Base-by-base conservation (phyloP, 208 protist species). In the Leishmania mexicana region DNA sequence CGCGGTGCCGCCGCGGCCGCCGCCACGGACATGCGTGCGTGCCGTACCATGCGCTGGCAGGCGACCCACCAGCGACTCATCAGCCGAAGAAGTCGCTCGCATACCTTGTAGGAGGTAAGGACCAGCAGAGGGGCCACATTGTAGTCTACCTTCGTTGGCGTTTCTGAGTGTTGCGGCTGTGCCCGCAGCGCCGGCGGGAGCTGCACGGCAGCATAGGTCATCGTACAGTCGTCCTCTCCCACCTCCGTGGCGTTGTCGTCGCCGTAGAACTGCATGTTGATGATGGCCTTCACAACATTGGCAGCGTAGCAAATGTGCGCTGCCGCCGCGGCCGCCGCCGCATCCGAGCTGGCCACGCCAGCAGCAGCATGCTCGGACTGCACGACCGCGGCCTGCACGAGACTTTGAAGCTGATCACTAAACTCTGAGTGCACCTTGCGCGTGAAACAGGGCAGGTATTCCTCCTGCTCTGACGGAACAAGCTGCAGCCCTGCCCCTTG, bases 401-500 rank as follows among this genome's bases (percentile, higher is more conserved):
- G 58, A n/a, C 42, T 7, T 45, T 31, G 17, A 7, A 85, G 49
- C 38, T 85, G 53, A 4, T n/a, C 28, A 42, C 67, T 51, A 58
- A 81, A 78, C n/a, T 75, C 40, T 3, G 40, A 31, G n/a, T 79
- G 72, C 5, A 85, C 73, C 10, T 38, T 24, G 19, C 19, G 57
- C 1, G 72, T 85, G 54, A 81, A 85, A 3, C 53, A 40, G 1
- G 82, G 82, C 2, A 85, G 64, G 31, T 74, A 68, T 8, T 62
- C 72, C 28, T 73, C 77, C 49, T 85, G 82, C 82, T 85, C 82
- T 0, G 77, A 58, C 0, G 82, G 62, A 19, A 79, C 54, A 19
- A 85, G 77, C 82, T 85, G 82, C 76, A 85, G 62, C 2, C 82
- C 82, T 2, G 77, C 77, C 6, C 40, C 82, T n/a, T 79, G 77